Evolutionary conservation across 495 filamentous ascomycete species (phyloP).

Genomic region (Parachaetomium inaequale): DNA sequence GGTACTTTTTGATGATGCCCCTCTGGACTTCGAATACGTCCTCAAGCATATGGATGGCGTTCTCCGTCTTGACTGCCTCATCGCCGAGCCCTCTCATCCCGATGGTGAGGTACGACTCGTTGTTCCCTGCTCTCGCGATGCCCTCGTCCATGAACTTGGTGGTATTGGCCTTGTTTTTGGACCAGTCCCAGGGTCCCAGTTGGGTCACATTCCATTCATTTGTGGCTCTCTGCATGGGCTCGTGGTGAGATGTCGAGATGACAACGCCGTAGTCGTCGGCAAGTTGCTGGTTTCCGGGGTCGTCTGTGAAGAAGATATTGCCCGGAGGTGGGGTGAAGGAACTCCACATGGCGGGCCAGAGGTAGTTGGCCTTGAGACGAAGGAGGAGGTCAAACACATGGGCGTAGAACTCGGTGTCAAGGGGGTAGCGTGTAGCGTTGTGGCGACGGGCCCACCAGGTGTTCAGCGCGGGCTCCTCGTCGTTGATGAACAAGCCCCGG

Average conservation of each 20-base stretch:
- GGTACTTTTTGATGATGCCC: constrained; percentile 24
- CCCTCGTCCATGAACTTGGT: constrained; percentile 55
- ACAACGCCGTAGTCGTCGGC: constrained; percentile 63
- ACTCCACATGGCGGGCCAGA: constrained; percentile 65
- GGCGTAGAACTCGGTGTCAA: constrained; percentile 56
- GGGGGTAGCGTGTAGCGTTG: constrained; percentile 35
- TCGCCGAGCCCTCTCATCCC: constrained; percentile 62
- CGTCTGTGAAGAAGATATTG: constrained; percentile 57
- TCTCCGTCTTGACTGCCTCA: constrained; percentile 43
- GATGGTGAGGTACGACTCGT: constrained; percentile 54
- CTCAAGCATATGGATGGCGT: constrained; percentile 43
- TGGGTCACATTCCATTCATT: constrained; percentile 55
- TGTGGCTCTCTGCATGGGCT: constrained; percentile 59
- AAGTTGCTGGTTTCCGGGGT: constrained; percentile 52
- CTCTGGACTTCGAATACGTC: constrained; percentile 36
- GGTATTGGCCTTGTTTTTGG: constrained; percentile 52
- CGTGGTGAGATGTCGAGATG: constrained; percentile 59
- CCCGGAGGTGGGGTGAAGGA: constrained; percentile 31
- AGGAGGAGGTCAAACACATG: constrained; percentile 62
- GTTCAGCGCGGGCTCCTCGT: constrained; percentile 57
- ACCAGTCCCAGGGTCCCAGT: constrained; percentile 54
- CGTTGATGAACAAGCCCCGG: constrained; percentile 66
- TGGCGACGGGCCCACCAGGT: constrained; percentile 26
- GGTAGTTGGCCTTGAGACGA: constrained; percentile 58
- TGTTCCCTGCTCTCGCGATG: constrained; percentile 47